Conservation (phyloP, 169 alveolate genomes). For the Cryptosporidium sp. region DNA sequence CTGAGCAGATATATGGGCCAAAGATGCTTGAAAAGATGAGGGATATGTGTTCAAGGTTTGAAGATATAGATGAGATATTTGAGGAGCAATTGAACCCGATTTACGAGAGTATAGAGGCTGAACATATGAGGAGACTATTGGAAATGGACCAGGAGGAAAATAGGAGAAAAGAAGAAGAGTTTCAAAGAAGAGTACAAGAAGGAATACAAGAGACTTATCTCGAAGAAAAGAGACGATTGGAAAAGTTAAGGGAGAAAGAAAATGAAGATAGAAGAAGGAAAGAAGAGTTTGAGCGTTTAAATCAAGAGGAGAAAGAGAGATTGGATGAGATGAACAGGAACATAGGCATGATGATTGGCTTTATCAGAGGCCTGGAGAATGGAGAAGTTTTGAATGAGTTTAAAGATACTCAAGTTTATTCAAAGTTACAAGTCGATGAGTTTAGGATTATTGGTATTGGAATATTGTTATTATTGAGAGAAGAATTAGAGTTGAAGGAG, state of each 20-base stretch:
- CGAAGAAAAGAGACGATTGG: conserved; percentile 45
- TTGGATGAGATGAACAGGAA: background rate
- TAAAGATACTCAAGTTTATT: background rate
- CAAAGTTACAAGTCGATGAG: background rate
- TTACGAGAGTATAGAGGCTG: conserved; percentile 28
- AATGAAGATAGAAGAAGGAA: conserved; percentile 13
- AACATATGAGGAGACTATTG: conserved; percentile 4
- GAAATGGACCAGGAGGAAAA: conserved; percentile 39
- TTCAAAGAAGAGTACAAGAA: conserved; percentile 27
- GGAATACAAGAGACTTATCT: conserved; percentile 59
- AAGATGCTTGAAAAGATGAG: conserved; percentile 68
- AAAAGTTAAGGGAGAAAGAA: conserved; percentile 13
- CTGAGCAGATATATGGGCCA: conserved; percentile 65
- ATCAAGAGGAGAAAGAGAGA: conserved; percentile 5
- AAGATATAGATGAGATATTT: conserved; percentile 27
- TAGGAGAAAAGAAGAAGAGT: conserved; percentile 40
- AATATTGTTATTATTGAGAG: background rate
- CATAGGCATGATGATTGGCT: background rate
- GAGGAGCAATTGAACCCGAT: conserved; percentile 59
- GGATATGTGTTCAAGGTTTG: conserved; percentile 50
- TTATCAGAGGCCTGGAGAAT: background rate
- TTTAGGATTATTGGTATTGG: conserved; percentile 16
- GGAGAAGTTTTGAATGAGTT: background rate
- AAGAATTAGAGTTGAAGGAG: background rate
- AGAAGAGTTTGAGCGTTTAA: conserved; percentile 37